Percentiles rank a stretch among this genome's conserved stretches.
phyloP scores from a whole-genome alignment of 768 basidiomycete species.

The Amanita brunnescens region DNA sequence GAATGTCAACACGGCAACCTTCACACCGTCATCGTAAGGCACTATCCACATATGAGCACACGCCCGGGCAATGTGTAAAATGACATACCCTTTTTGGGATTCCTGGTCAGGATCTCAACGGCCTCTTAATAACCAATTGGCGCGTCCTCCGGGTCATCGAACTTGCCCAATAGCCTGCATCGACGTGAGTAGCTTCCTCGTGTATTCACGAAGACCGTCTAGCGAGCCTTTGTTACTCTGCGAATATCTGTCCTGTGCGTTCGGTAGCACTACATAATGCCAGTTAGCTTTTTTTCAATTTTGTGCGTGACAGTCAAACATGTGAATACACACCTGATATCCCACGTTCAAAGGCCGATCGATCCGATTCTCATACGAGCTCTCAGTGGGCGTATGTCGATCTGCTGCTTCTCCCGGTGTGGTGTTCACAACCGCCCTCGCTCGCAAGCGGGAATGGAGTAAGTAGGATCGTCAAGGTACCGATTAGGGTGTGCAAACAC shows the following conservation, averaged over 20 bases:
- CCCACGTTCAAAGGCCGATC: constrained; percentile 52
- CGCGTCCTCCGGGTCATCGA: constrained; percentile 38
- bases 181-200: constrained; percentile 32
- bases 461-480: constrained; percentile 72
- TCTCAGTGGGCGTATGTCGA: constrained; percentile 82
- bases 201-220: constrained; percentile 46
- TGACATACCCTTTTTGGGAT: constrained; percentile 74
- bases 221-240: constrained; percentile 20
- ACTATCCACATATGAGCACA: constrained; percentile 32
- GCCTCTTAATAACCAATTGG: constrained; percentile 67
- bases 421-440: constrained; percentile 26
- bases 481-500: constrained; percentile 84
- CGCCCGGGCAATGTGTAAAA: constrained; percentile 2
- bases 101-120: constrained; percentile 84
- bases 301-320: no score
- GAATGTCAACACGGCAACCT: constrained; percentile 87
- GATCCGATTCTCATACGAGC: constrained; percentile 81
- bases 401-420: constrained; percentile 26
- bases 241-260: not conserved
- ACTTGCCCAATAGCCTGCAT: constrained; percentile 24
- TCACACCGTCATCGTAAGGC: constrained; percentile 87
- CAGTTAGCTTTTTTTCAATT: not conserved
- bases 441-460: constrained; percentile 15
- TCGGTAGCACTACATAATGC: not conserved
- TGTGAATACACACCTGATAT: no score